Evolutionary conservation across 257 asterid species (phyloP), one percentile per base, ranked within the genome.

Genomic region (Henckelia pumila): DNA sequence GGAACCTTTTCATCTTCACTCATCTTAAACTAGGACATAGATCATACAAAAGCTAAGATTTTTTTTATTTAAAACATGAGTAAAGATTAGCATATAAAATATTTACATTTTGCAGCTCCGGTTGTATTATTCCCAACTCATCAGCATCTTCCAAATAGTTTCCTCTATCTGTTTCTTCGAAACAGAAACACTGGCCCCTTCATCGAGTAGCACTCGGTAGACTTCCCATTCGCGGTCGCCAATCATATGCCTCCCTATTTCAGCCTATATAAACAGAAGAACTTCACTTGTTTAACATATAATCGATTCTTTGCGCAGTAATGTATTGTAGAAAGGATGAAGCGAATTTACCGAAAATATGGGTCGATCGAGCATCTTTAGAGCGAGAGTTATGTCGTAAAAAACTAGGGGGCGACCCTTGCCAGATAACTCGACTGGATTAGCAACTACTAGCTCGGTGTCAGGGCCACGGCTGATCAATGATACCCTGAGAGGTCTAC

Each of bases 211-310:
- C 58, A 89, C 86, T 64, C 94, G 72, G 66, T 92, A 92, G 30
- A 92, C 87, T 82, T 92, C 98, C 95, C 97, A 92, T 76, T 89
- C 91, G 7, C 89, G 86, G 28, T 83, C 95, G 2, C 87, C 93
- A 61, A 92, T 78, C 85, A 60, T 62, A 59, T 86, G 69, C 77
- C 95, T 82, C 76, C 93, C 85, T 10, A 88, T 81, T 63, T 89
- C 95, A 55, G 98, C 97, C 97, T 92, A 92, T 58, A 63, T 59
- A 40, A 16, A 47, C 25, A 28, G 66, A 5, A 40, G n/a, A 10
- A 40, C 50, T 40, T 11, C 50, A 35, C n/a, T 5, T 13, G 1
- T 40, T 40, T 40, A 13, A 3, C 50, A 40, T 40, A 13, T 40
- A 13, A 40, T 40, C 0, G n/a, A 14, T 26, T 20, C 2, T 64